Conservation (phyloP, 352 stramenopile species). For the Pythium dissotocum region DNA sequence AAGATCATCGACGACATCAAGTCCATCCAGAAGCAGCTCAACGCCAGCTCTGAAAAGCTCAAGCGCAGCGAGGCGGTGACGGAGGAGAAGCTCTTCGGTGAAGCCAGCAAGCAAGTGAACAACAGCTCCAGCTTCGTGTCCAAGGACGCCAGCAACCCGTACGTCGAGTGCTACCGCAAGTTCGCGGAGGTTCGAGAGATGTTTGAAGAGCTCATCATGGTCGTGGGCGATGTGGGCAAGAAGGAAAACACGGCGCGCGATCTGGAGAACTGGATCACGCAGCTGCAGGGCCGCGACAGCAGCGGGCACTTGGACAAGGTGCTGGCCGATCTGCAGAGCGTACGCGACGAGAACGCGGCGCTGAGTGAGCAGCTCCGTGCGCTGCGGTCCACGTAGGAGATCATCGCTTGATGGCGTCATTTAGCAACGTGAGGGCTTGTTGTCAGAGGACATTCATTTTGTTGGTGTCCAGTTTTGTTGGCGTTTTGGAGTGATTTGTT, state of each 20-base stretch:
- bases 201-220: slow-evolving; percentile 80
- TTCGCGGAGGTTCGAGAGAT: slow-evolving; percentile 80
- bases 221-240: slow-evolving; percentile 68
- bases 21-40: slow-evolving; percentile 77
- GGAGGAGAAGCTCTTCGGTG: slow-evolving; percentile 83
- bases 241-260: slow-evolving; percentile 77
- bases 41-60: slow-evolving; percentile 73
- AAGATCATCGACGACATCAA: slow-evolving; percentile 85
- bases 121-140: slow-evolving; percentile 5
- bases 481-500: not conserved
- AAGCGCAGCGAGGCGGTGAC: slow-evolving; percentile 81
- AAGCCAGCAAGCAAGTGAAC: slow-evolving; percentile 37
- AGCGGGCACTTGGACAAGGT: slow-evolving; percentile 72
- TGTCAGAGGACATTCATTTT: not conserved
- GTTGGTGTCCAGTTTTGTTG: not conserved
- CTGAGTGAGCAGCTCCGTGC: slow-evolving; percentile 53
- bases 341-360: slow-evolving; percentile 68
- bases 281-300: slow-evolving; percentile 75
- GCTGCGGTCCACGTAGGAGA: slow-evolving; percentile 9
- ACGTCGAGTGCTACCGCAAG: slow-evolving; percentile 84
- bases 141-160: slow-evolving; percentile 33
- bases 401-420: not conserved
- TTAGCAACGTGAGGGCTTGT: not conserved
- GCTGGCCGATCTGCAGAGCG: slow-evolving; percentile 64
- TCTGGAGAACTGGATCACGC: slow-evolving; percentile 82